Evolutionary conservation across 164 flowering plant species (phyloP).

Genomic region (Taxillus chinensis): DNA sequence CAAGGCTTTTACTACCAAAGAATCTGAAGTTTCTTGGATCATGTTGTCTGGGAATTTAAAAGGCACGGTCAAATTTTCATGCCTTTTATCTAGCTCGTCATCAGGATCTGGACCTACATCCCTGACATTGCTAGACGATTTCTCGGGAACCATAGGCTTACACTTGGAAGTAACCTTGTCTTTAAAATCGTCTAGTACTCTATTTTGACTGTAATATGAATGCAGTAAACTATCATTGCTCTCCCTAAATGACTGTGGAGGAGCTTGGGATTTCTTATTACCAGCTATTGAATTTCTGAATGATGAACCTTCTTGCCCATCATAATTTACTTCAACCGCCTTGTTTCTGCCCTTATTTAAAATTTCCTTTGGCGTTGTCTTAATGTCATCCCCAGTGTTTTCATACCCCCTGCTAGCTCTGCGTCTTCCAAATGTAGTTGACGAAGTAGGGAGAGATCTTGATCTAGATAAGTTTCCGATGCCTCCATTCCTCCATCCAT

Average conservation of each 20-base stretch:
- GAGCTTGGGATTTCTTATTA: slow-evolving; percentile 19
- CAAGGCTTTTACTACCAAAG: slow-evolving; percentile 8
- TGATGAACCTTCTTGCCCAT: slow-evolving; percentile 15
- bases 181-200: slow-evolving; percentile 9
- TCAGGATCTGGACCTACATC: slow-evolving; percentile 14
- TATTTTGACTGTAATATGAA: slow-evolving; percentile 9
- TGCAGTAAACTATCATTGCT: slow-evolving; percentile 13
- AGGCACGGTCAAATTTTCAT: slow-evolving; percentile 7
- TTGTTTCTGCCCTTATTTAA: slow-evolving; percentile 16
- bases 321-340: slow-evolving; percentile 11
- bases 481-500: slow-evolving; percentile 66
- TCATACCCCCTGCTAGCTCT: slow-evolving; percentile 15
- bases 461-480: slow-evolving; percentile 33
- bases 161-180: slow-evolving; percentile 16
- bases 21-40: slow-evolving; percentile 9
- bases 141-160: slow-evolving; percentile 7
- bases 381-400: slow-evolving; percentile 19
- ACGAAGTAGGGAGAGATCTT: slow-evolving; percentile 44
- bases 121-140: slow-evolving; percentile 1
- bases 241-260: slow-evolving; percentile 8
- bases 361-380: slow-evolving; percentile 19
- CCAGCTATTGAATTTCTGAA: slow-evolving; percentile 19
- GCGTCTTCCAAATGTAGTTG: slow-evolving; percentile 19
- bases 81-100: slow-evolving; percentile 3
- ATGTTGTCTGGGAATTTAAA: slow-evolving; percentile 8